Conservation (phyloP, 805 yeast species). For the Lachancea waltii region DNA sequence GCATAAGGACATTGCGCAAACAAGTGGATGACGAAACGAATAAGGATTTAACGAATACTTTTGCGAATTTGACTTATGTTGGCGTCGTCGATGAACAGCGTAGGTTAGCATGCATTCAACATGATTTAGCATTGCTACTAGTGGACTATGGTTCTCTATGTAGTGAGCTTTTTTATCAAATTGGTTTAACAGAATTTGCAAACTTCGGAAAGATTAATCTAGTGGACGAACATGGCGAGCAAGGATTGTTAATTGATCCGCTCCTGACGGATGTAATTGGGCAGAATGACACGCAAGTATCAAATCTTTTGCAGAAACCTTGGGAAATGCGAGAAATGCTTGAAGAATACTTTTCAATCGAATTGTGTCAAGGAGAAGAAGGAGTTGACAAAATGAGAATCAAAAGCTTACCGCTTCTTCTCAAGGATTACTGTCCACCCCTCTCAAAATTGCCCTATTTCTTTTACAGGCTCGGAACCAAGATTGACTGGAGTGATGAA, state of each 20-base stretch:
- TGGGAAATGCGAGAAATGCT: constrained; percentile 68
- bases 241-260: constrained; percentile 15
- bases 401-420: constrained; percentile 56
- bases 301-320: constrained; percentile 26
- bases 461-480: constrained; percentile 51
- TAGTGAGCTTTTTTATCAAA: constrained; percentile 71
- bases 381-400: constrained; percentile 35
- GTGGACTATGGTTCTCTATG: constrained; percentile 74
- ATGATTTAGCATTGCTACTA: constrained; percentile 67
- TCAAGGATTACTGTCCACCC: constrained; percentile 59
- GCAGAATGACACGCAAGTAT: constrained; percentile 19
- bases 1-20: constrained; percentile 50
- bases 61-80: constrained; percentile 64
- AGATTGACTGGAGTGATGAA: constrained; percentile 64
- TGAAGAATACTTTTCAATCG: constrained; percentile 66
- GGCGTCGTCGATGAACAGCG: constrained; percentile 73
- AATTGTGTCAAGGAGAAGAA: constrained; percentile 30
- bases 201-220: constrained; percentile 64
- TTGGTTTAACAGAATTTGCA: constrained; percentile 68
- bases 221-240: constrained; percentile 20
- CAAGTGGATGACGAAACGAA: constrained; percentile 43
- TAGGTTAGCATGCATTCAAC: constrained; percentile 77
- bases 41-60: constrained; percentile 54
- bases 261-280: constrained; percentile 17
- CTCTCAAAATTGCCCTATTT: constrained; percentile 60